Percentiles rank a stretch among this genome's conserved stretches.
phyloP scores from a whole-genome alignment of 1,284 basidiomycete species.

The Wolfiporia cocos region DNA sequence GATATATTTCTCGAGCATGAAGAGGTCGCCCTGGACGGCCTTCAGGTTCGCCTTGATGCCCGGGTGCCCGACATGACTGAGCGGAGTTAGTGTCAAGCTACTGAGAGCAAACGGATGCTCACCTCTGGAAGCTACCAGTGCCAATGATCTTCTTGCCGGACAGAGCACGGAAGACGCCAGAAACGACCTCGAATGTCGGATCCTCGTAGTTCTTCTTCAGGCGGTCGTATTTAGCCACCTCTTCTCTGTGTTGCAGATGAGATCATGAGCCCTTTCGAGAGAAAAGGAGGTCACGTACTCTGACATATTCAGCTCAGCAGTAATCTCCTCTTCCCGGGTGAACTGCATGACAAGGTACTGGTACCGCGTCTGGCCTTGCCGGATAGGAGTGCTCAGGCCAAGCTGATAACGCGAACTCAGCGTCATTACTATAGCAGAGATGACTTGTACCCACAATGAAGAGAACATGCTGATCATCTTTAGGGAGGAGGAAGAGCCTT shows the following conservation, averaged over 20 bases:
- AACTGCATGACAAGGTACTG: conserved; percentile 99
- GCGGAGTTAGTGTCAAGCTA: not conserved
- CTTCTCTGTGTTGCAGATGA: conserved; percentile 41
- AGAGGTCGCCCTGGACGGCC: conserved; percentile 94
- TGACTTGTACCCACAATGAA: conserved; percentile 67
- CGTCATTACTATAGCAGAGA: not conserved
- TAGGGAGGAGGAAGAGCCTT: conserved; percentile 89
- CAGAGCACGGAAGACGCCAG: conserved; percentile 89
- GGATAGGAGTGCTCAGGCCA: conserved; percentile 86
- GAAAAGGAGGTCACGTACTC: conserved; percentile 56
- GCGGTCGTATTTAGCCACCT: conserved; percentile 72
- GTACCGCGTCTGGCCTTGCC: conserved; percentile 97
- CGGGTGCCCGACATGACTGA: conserved; percentile 68
- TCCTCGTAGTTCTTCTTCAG: conserved; percentile 90
- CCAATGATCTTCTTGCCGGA: conserved; percentile 89
- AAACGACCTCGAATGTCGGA: conserved; percentile 94
- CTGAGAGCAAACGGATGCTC: conserved; percentile 2
- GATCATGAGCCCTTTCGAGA: not conserved
- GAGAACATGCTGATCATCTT: conserved; percentile 94
- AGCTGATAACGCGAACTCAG: conserved; percentile 40
- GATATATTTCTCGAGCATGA: conserved; percentile 96
- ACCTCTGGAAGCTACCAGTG: conserved; percentile 84
- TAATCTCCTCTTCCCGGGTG: conserved; percentile 94
- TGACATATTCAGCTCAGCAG: conserved; percentile 89
- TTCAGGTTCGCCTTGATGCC: conserved; percentile 97